Evolutionary conservation across 2,329 filamentous ascomycete species (phyloP).

Genomic region (Teratosphaeria pseudoeucalypti): DNA sequence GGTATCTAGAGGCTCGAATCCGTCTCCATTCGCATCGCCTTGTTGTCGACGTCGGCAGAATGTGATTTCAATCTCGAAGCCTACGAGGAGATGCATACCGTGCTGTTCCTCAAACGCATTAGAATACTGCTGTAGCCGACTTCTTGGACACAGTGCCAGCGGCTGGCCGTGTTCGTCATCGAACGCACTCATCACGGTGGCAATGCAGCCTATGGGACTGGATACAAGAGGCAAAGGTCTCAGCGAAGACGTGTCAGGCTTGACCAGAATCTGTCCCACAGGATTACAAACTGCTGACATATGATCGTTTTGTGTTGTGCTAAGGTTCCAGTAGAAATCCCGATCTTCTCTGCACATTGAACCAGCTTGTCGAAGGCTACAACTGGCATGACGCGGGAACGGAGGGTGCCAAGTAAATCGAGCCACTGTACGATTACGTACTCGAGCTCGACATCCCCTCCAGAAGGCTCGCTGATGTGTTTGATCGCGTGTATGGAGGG

Average conservation of each 20-base stretch:
- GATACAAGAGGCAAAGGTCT: constrained; percentile 29
- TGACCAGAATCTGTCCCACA: constrained; percentile 55
- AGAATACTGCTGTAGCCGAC: constrained; percentile 37
- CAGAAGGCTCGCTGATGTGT: neutral
- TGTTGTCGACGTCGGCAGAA: constrained; percentile 46
- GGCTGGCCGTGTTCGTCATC: constrained; percentile 43
- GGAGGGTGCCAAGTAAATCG: constrained; percentile 62
- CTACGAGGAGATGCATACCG: constrained; percentile 52
- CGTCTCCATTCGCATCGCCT: neutral
- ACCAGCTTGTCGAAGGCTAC: constrained; percentile 30
- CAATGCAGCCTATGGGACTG: constrained; percentile 22
- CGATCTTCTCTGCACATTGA: constrained; percentile 32
- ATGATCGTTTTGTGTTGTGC: constrained; percentile 57
- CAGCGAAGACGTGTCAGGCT: constrained; percentile 56
- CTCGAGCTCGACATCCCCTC: constrained; percentile 26
- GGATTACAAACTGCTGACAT: constrained; percentile 44
- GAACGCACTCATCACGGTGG: constrained; percentile 59
- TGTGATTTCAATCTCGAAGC: constrained; percentile 74
- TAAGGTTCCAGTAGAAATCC: constrained; percentile 54
- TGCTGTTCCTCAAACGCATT: constrained; percentile 41
- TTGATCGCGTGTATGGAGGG: neutral
- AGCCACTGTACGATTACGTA: constrained; percentile 68
- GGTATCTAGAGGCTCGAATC: constrained; percentile 39
- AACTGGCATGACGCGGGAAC: constrained; percentile 59
- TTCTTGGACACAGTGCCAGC: constrained; percentile 51